A percentile compares a stretch with the other conserved stretches of the same genome.
These are phyloP conservation scores for Trichoderma citrinoviride DNA, from an alignment of 2,329 filamentous ascomycete species.

Conservation along the genomic window DNA sequence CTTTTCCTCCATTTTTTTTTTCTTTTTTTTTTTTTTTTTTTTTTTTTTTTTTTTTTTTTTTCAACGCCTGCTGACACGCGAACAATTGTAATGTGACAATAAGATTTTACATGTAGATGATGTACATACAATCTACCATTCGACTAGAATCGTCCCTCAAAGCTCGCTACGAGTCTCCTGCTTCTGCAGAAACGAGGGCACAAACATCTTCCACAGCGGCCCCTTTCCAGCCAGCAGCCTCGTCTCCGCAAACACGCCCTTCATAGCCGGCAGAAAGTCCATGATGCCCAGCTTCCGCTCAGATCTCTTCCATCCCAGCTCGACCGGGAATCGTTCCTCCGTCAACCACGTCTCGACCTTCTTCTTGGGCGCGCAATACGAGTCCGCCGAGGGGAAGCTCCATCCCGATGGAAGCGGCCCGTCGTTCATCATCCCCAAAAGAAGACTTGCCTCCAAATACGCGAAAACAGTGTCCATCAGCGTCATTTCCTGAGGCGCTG, in stretches of 20 bases:
- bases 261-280: constrained; percentile 7
- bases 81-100: too few species aligned
- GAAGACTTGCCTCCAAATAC: constrained; percentile 19
- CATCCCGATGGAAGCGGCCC: constrained; percentile 18
- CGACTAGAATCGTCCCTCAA: neutral
- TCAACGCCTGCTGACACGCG: too few species aligned
- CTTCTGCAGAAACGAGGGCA: constrained; percentile 19
- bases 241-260: constrained; percentile 15
- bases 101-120: neutral
- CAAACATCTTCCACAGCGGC: neutral
- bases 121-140: neutral
- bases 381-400: constrained; percentile 4
- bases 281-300: neutral
- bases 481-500: constrained; percentile 15
- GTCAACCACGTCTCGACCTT: constrained; percentile 20
- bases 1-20: neutral
- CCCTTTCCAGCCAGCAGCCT: neutral
- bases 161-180: neutral
- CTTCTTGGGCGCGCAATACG: constrained; percentile 18
- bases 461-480: constrained; percentile 1
- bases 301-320: constrained; percentile 24
- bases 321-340: constrained; percentile 23
- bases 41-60: too few species aligned
- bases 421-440: constrained; percentile 24
- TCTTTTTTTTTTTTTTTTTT: neutral